Evolutionary conservation across 23 red algal genomes (phyloP).

Genomic region (Pyropia yezoensis): DNA sequence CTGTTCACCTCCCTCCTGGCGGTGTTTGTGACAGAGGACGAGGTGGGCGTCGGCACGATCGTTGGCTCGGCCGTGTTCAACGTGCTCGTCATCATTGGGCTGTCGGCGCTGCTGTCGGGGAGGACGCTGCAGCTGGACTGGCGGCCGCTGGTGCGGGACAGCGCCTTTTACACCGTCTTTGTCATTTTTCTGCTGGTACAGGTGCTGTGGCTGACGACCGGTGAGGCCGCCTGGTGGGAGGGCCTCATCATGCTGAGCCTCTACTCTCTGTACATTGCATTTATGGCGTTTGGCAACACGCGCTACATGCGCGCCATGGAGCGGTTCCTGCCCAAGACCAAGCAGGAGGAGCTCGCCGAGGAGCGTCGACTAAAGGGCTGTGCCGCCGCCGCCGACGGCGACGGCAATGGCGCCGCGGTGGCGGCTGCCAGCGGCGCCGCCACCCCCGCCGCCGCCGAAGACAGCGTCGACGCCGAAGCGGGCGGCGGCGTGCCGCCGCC

Average conservation of each 20-base stretch:
- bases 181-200: constrained; percentile 27
- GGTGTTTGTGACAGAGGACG: constrained; percentile 61
- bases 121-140: constrained; percentile 45
- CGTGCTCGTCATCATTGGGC: constrained; percentile 62
- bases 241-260: constrained; percentile 40
- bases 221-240: constrained; percentile 45
- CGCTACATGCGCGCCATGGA: constrained; percentile 41
- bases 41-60: constrained; percentile 58
- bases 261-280: constrained; percentile 38
- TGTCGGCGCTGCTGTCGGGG: constrained; percentile 46
- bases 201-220: constrained; percentile 12
- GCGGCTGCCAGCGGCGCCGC: neutral
- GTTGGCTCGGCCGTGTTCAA: constrained; percentile 69
- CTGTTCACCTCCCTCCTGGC: constrained; percentile 54
- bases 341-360: neutral
- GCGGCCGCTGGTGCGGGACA: constrained; percentile 47
- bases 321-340: neutral
- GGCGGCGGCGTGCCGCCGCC: neutral
- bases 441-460: neutral
- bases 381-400: neutral
- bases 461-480: neutral
- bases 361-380: constrained; percentile 9
- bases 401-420: neutral
- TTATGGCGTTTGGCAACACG: constrained; percentile 63
- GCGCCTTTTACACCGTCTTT: constrained; percentile 36